Evolutionary conservation across 257 asterid species (phyloP).

Genomic region (Eustoma russellianum): DNA sequence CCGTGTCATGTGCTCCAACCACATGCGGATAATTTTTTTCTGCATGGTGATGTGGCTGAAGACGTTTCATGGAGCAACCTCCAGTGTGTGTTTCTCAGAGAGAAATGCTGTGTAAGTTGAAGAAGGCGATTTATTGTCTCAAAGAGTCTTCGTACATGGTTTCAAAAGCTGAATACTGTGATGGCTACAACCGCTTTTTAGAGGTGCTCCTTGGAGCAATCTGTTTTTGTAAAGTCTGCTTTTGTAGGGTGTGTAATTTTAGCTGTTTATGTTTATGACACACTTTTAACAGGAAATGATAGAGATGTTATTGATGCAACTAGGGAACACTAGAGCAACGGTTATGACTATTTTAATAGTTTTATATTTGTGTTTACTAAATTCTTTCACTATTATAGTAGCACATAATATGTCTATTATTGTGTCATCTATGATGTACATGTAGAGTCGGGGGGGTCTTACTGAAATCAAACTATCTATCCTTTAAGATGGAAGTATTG

Average conservation of each 20-base stretch:
- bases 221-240: not conserved
- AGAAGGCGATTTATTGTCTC: not conserved
- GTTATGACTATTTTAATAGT: too few species aligned
- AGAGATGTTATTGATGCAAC: not conserved
- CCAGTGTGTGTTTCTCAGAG: slow-evolving; percentile 2
- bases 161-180: not conserved
- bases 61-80: slow-evolving; percentile 9
- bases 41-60: not conserved
- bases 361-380: too few species aligned
- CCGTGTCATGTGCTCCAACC: too few species aligned
- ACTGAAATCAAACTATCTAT: too few species aligned
- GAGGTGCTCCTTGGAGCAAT: not conserved
- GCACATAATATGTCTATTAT: too few species aligned
- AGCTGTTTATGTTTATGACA: not conserved
- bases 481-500: too few species aligned
- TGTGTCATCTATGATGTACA: too few species aligned
- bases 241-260: not conserved
- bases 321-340: not conserved
- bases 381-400: too few species aligned
- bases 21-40: too few species aligned
- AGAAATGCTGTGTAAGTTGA: not conserved
- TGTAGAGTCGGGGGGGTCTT: too few species aligned
- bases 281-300: not conserved
- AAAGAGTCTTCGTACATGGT: not conserved
- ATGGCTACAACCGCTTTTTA: not conserved